Conservation (phyloP, 2,329 filamentous ascomycete genomes). For the Arthrobotrys entomopaga region DNA sequence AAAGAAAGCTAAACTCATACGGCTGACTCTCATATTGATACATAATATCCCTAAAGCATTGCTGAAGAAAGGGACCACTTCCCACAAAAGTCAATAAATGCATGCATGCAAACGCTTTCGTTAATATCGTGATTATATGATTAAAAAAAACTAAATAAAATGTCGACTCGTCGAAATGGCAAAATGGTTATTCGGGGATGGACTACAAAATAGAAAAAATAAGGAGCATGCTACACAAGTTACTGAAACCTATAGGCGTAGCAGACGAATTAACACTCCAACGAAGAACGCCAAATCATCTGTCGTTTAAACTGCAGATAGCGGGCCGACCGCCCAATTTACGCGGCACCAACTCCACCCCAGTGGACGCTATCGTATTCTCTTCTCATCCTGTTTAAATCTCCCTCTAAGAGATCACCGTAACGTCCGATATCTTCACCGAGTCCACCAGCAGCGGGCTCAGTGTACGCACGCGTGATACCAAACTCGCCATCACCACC, state of each 20-base stretch:
- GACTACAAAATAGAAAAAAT: too few species aligned
- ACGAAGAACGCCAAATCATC: too few species aligned
- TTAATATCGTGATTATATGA: too few species aligned
- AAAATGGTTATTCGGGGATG: too few species aligned
- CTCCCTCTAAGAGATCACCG: constrained; percentile 44
- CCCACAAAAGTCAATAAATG: too few species aligned
- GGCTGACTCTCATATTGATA: constrained; percentile 11
- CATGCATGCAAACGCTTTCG: too few species aligned
- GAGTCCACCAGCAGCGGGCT: constrained; percentile 14
- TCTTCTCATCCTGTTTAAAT: constrained; percentile 30
- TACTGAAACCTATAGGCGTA: constrained; percentile 22
- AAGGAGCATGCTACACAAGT: constrained; percentile 6
- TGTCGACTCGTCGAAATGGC: too few species aligned
- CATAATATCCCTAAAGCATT: not conserved
- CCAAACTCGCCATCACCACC: constrained; percentile 19
- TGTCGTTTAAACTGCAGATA: constrained; percentile 22
- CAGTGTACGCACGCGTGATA: constrained; percentile 11
- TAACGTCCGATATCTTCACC: constrained; percentile 46
- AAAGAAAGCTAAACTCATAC: too few species aligned
- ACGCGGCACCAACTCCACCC: constrained; percentile 43
- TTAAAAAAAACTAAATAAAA: too few species aligned
- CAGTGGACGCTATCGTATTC: constrained; percentile 37
- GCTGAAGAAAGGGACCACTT: too few species aligned
- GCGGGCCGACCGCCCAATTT: not conserved
- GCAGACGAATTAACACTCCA: not conserved